Evolutionary conservation across 345 rosid species (phyloP).

Genomic region (Linum usitatissimum): DNA sequence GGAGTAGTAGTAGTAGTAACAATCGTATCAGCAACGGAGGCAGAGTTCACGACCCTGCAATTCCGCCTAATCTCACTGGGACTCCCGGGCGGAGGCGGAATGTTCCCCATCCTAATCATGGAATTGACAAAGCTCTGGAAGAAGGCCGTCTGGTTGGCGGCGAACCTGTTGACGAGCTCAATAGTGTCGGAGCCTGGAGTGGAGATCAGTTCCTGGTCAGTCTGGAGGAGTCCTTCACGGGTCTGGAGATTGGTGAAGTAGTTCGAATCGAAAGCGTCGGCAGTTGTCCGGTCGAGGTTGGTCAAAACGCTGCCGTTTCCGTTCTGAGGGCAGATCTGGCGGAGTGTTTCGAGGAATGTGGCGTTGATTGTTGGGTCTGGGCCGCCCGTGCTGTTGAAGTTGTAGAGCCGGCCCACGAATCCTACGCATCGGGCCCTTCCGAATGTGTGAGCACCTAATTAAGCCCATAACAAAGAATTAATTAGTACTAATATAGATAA

Average conservation of each 20-base stretch:
- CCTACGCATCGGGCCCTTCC: conserved; percentile 11
- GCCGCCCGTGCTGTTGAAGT: conserved; percentile 3
- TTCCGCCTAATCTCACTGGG: conserved; percentile 28
- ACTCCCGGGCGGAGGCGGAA: conserved; percentile 25
- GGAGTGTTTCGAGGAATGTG: conserved; percentile 4
- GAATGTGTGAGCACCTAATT: conserved; percentile 17
- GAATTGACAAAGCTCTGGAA: conserved; percentile 24
- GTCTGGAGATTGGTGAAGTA: conserved; percentile 11
- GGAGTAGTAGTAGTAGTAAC: too few relatives aligned
- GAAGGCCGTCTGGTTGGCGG: conserved; percentile 25
- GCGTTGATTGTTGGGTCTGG: conserved; percentile 11
- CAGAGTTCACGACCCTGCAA: conserved; percentile 21
- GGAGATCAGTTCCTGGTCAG: conserved; percentile 32
- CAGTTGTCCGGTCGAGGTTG: conserved; percentile 4
- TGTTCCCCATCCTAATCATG: conserved; percentile 39
- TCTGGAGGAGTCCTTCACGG: conserved; percentile 2
- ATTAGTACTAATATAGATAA: background rate
- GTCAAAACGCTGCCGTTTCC: background rate
- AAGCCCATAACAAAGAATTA: background rate
- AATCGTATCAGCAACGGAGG: too few relatives aligned
- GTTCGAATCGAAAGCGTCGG: conserved; percentile 5
- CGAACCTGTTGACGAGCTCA: conserved; percentile 24
- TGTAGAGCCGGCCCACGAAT: conserved; percentile 9
- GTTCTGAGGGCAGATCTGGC: conserved; percentile 11
- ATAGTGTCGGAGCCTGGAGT: conserved; percentile 16